Conservation (phyloP, 345 rosid genomes). For the Turnera subulata region DNA sequence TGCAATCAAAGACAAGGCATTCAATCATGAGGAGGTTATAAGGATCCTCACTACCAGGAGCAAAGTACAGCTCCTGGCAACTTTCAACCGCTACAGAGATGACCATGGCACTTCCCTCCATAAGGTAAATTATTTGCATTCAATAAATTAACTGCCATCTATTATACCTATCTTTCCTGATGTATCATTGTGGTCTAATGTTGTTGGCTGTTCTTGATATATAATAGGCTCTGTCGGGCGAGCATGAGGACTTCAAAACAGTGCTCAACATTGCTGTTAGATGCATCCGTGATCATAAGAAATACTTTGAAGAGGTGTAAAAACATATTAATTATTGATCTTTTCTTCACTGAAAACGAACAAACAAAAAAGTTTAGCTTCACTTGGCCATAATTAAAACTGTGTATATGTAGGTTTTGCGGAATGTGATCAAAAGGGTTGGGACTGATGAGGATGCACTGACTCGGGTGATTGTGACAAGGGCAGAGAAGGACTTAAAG, state of each 20-base stretch:
- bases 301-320: slow-evolving; percentile 24
- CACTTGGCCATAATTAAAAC: not conserved
- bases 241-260: slow-evolving; percentile 17
- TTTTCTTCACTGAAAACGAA: too few relatives aligned
- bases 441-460: slow-evolving; percentile 52
- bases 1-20: slow-evolving; percentile 39
- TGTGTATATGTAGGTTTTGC: slow-evolving; percentile 30
- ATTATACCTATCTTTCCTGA: not conserved
- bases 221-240: slow-evolving; percentile 13
- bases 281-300: slow-evolving; percentile 18
- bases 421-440: slow-evolving; percentile 26
- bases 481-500: slow-evolving; percentile 60
- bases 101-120: slow-evolving; percentile 44
- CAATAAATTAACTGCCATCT: not conserved
- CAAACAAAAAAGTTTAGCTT: too few relatives aligned
- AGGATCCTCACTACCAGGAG: slow-evolving; percentile 61
- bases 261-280: slow-evolving; percentile 20
- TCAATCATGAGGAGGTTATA: slow-evolving; percentile 49
- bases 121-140: slow-evolving; percentile 25
- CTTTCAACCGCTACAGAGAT: slow-evolving; percentile 54
- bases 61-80: slow-evolving; percentile 53
- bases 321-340: too few relatives aligned
- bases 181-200: not conserved
- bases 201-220: not conserved
- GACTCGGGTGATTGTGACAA: slow-evolving; percentile 42